Evolutionary conservation across 345 rosid species (phyloP), one percentile per base, ranked within the genome.

Genomic region (Carallia pectinifolia): DNA sequence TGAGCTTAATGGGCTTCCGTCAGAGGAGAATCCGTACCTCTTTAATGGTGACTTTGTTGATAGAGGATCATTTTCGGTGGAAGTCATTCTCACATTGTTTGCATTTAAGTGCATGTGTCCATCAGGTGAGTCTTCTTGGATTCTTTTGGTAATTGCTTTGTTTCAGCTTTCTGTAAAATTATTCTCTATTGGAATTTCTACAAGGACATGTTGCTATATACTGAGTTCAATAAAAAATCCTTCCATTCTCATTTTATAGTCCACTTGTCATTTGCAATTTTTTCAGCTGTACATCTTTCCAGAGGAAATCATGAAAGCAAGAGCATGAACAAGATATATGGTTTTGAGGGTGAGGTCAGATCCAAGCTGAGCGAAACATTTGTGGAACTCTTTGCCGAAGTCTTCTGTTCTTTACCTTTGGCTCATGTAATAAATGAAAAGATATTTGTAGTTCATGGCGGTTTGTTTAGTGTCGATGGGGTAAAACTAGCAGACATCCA

Each of bases 271-370:
- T 56, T 63, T 76, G 19, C 48, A 34, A 76, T 76, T 66, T 48
- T 82, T 82, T 75, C 94, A 95, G 99, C 91, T 56, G 85, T 92
- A 36, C 83, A 92, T 80, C 97, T 95, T 53, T 87, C 99, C 6
- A 89, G 98, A 82, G 99, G 99, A 76, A 95, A 95, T 70, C 98
- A 95, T 70, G 99, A 95, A 82, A 95, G 99, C 89, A 95, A 89
- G 88, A 95, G 98, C 85, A 95, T 95, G 99, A 95, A 95, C 86
- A 95, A 90, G 78, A 95, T 95, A 63, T 95, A 95, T 82, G 99
- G 99, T 64, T 95, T 95, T 50, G 99, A 95, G 89, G 99, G 99
- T 2, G 99, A 95, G 76, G 99, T 95, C 66, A 87, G 88, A 70
- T 87, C 98, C 72, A 92, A 95, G 87, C 61, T 95, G 91, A 95